Evolutionary conservation across 805 yeast species (phyloP), one percentile per base, ranked within the genome.

Genomic region (Cyberlindnera xishuangbannaensis): DNA sequence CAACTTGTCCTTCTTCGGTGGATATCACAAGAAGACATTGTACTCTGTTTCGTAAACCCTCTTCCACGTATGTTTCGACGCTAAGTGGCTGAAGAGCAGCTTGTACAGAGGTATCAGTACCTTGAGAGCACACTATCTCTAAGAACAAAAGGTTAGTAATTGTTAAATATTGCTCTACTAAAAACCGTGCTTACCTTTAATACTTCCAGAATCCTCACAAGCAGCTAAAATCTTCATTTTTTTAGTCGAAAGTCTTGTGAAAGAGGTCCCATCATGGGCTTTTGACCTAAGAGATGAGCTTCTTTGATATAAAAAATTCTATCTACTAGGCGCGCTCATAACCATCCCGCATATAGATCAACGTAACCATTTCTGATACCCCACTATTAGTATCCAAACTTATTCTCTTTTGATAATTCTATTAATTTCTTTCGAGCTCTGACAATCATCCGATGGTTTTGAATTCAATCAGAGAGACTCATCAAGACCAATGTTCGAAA

Each of bases 71-170:
- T 16, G 68, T 60, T 28, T 60, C 65, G 10, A 79, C 64, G 15
- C 72, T 59, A 31, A 64, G 67, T 1, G 95, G 94, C 50, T 79
- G 83, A 10, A 62, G 57, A 0, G 81, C 80, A 21, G 71, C 71
- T 49, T 79, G 76, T 26, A 67, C 64, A 6, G 95, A 82, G 4
- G 95, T 86, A 49, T 88, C 94, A 0, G 90, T 79, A 0, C 88
- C 90, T 32, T 68, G 61, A 14, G 61, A 53, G 46, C 86, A 85
- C 5, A 67, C 50, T 7, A 84, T 61, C 50, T 78, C 86, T 47
- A 32, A 26, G 16, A 11, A 8, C 11, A n/a, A n/a, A 16, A 4
- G 1, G 17, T 25, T 26, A 31, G 34, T 28, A 20, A 5, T 15
- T 20, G 15, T 14, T 14, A n/a, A 9, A 10, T 1, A 10, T 7